Evolutionary conservation across 1,139 yeast species (phyloP), one percentile per base, ranked within the genome.

Genomic region (Lodderomyces beijingensis): DNA sequence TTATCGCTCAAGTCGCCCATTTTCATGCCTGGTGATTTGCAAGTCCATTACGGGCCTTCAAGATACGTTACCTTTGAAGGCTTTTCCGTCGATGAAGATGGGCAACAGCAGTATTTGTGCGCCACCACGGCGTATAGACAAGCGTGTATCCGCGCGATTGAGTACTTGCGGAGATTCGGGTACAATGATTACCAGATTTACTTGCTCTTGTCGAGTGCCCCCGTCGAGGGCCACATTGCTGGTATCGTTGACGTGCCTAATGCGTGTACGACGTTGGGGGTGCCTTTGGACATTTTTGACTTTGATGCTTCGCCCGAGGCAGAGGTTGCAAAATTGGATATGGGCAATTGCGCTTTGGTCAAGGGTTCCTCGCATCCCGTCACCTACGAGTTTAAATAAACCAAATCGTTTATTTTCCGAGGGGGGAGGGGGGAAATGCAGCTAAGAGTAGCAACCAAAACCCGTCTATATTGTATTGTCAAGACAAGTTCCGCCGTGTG

Each of bases 201-300:
- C 42, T 43, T 70, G 29, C 51, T 70, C 21, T 50, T 70, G 25
- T 62, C 70, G 9, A 53, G 62, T 26, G 76, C 76, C 1, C 76
- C 76, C 12, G 62, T 70, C 36, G 70, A 70, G 44, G 76, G 74
- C 3, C 74, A 69, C 38, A 51, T 70, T 41, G 76, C 76, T 0
- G 70, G 74, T 12, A 62, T 70, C 29, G 76, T 70, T 12, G 76
- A 70, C 48, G 65, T 70, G 30, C 76, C 76, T 22, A 70, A 70
- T 50, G 65, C 74, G 2, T 70, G 75, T 42, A 68, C 75, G 18
- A 69, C 76, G 0, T 51, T 70, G 24, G 73, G 74, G 1, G 43
- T 70, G 5, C 76, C 76, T 7, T 63, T 69, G 62, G 76, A 70
- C 43, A 69, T 69, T 19, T 70, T 70, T 47, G 72, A 70, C 21